A percentile compares a stretch with the other conserved stretches of the same genome.
These are phyloP conservation scores for Poa pratensis DNA, from an alignment of 176 grass and related monocot genomes.

Conservation along the genomic window DNA sequence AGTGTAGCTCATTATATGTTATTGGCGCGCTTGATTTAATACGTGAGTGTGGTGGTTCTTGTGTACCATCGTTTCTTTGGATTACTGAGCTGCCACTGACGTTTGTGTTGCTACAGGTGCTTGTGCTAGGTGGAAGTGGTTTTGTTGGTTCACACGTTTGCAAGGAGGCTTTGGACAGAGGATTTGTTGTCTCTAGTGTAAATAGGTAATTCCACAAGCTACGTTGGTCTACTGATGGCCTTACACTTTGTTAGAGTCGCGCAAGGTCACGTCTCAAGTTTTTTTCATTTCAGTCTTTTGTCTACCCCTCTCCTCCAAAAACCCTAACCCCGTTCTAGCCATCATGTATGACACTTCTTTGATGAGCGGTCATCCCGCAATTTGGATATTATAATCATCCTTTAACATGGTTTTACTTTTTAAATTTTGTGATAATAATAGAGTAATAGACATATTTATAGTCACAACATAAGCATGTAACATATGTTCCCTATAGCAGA, in stretches of 20 bases:
- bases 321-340: neutral
- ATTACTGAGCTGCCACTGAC: slow-evolving; percentile 29
- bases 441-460: neutral
- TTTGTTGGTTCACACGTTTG: slow-evolving; percentile 95
- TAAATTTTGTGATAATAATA: neutral
- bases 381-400: neutral
- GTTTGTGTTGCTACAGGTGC: slow-evolving; percentile 56
- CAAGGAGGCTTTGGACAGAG: slow-evolving; percentile 82
- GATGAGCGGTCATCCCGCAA: neutral
- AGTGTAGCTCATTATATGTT: neutral
- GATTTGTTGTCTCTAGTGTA: slow-evolving; percentile 83
- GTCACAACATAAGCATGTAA: neutral
- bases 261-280: neutral
- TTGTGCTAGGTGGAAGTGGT: slow-evolving; percentile 93
- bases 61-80: slow-evolving; percentile 32
- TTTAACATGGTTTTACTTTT: neutral
- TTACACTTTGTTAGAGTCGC: neutral
- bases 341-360: neutral
- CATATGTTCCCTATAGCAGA: slow-evolving; percentile 4
- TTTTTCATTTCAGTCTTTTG: neutral
- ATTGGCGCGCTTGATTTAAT: neutral
- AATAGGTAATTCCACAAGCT: slow-evolving; percentile 63
- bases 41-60: neutral
- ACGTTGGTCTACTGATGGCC: neutral
- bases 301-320: neutral